phyloP scores from a whole-genome alignment of 495 filamentous ascomycete species.

The Monascus purpureus region DNA sequence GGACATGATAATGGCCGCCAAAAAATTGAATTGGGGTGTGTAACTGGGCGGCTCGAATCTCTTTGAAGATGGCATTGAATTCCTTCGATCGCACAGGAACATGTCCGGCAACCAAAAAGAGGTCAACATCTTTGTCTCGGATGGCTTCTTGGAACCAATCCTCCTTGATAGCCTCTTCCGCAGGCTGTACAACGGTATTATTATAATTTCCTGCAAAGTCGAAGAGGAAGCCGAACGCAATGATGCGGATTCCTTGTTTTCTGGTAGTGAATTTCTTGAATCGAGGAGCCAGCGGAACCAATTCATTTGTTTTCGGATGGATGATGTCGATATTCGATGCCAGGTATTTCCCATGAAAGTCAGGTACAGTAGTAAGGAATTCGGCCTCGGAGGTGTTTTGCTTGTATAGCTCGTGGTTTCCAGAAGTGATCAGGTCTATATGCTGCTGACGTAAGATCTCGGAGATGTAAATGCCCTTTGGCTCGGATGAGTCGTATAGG shows the following conservation, averaged over 20 bases:
- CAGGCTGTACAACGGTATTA: slow-evolving; percentile 71
- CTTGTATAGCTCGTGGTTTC: slow-evolving; percentile 94
- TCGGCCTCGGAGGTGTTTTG: slow-evolving; percentile 61
- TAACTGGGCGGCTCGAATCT: slow-evolving; percentile 63
- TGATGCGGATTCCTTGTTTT: slow-evolving; percentile 67
- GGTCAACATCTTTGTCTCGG: slow-evolving; percentile 60
- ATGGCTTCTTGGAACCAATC: slow-evolving; percentile 85
- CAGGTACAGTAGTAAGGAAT: slow-evolving; percentile 60
- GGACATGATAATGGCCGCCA: slow-evolving; percentile 81
- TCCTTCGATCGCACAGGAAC: slow-evolving; percentile 69
- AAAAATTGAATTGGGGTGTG: slow-evolving; percentile 86
- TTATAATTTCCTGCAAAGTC: slow-evolving; percentile 81
- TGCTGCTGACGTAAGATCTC: slow-evolving; percentile 71
- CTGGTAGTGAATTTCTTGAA: slow-evolving; percentile 83
- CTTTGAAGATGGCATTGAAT: slow-evolving; percentile 60
- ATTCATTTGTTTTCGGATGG: slow-evolving; percentile 49
- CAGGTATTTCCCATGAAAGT: slow-evolving; percentile 62
- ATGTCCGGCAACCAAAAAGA: slow-evolving; percentile 82
- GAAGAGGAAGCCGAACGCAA: slow-evolving; percentile 88
- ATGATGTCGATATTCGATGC: slow-evolving; percentile 90
- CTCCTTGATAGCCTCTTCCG: slow-evolving; percentile 65
- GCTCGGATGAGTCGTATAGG: slow-evolving; percentile 80
- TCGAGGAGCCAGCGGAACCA: slow-evolving; percentile 64
- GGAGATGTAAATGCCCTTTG: slow-evolving; percentile 76
- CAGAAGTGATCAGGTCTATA: slow-evolving; percentile 75